Conservation (phyloP, 2,329 filamentous ascomycete species). For the Coniella lustricola region DNA sequence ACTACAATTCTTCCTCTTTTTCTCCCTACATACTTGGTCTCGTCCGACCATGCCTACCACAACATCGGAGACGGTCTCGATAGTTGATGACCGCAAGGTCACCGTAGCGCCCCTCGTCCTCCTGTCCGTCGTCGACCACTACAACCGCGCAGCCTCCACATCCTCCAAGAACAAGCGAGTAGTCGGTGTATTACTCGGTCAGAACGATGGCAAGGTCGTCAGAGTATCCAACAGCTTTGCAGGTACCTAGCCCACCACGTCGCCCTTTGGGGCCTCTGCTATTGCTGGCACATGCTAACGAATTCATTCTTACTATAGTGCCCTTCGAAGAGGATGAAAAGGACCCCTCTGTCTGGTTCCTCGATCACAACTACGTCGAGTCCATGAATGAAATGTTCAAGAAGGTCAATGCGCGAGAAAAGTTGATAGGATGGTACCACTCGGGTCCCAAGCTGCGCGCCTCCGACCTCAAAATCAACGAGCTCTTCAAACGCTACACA, state of each 20-base stretch:
- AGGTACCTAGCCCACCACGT: constrained; percentile 45
- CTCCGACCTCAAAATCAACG: constrained; percentile 97
- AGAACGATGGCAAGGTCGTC: constrained; percentile 94
- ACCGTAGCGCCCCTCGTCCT: constrained; percentile 96
- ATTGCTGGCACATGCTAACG: constrained; percentile 9
- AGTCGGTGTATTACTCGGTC: constrained; percentile 87
- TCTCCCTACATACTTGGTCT: constrained; percentile 6
- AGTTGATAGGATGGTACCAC: constrained; percentile 99
- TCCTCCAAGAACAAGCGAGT: constrained; percentile 79
- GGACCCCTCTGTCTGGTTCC: constrained; percentile 96
- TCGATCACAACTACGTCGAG: constrained; percentile 99
- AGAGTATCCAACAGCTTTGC: constrained; percentile 99
- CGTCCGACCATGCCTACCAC: constrained; percentile 76
- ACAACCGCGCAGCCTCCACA: constrained; percentile 84
- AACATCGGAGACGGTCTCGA: constrained; percentile 90
- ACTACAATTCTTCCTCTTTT: constrained; percentile 12
- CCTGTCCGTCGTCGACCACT: constrained; percentile 96
- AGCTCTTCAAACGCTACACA: constrained; percentile 98
- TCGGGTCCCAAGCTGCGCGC: constrained; percentile 94
- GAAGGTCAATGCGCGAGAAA: constrained; percentile 98
- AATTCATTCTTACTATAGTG: constrained; percentile 12
- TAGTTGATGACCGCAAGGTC: constrained; percentile 81
- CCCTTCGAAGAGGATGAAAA: constrained; percentile 99
- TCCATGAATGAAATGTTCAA: constrained; percentile 99
- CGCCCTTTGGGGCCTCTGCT: background rate